phyloP scores from a whole-genome alignment of 2,329 filamentous ascomycete genomes.

The Fusarium dlaminii region DNA sequence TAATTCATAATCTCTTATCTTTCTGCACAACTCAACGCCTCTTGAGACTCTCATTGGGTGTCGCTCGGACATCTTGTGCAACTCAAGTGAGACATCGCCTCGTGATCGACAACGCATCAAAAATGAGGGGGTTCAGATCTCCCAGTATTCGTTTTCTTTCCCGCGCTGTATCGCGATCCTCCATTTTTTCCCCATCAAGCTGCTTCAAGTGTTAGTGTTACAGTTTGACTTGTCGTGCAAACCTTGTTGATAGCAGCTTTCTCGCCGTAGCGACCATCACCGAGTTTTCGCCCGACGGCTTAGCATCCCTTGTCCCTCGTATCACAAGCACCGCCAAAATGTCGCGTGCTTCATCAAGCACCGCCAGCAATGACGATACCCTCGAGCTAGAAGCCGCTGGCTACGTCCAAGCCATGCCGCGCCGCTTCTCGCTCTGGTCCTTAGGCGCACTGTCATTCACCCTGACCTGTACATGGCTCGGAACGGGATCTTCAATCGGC shows the following conservation, averaged over 20 bases:
- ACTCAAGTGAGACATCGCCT: slow-evolving; percentile 7
- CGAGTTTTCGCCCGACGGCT: too few relatives aligned
- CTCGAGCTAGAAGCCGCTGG: slow-evolving; percentile 46
- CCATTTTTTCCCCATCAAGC: too few relatives aligned
- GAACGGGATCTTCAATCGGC: slow-evolving; percentile 42
- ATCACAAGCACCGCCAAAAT: not conserved
- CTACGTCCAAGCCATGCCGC: slow-evolving; percentile 45
- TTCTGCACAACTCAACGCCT: not conserved
- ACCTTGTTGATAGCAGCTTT: not conserved
- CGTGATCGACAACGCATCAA: not conserved
- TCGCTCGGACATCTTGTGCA: not conserved
- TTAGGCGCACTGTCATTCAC: slow-evolving; percentile 44
- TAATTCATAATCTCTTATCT: not conserved
- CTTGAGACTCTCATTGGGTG: not conserved
- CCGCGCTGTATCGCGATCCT: rapidly evolving
- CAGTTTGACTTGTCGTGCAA: not conserved
- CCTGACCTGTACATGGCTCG: slow-evolving; percentile 46
- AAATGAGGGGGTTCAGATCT: not conserved
- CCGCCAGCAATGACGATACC: slow-evolving; percentile 27
- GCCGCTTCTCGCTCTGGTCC: slow-evolving; percentile 43
- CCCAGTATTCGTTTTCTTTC: not conserved
- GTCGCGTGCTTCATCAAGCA: not conserved
- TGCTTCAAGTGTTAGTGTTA: rapidly evolving
- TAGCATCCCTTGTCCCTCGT: not conserved
- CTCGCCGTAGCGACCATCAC: rapidly evolving